Evolutionary conservation across 2,329 filamentous ascomycete species (phyloP).

Genomic region (Arthrobotrys conoides): DNA sequence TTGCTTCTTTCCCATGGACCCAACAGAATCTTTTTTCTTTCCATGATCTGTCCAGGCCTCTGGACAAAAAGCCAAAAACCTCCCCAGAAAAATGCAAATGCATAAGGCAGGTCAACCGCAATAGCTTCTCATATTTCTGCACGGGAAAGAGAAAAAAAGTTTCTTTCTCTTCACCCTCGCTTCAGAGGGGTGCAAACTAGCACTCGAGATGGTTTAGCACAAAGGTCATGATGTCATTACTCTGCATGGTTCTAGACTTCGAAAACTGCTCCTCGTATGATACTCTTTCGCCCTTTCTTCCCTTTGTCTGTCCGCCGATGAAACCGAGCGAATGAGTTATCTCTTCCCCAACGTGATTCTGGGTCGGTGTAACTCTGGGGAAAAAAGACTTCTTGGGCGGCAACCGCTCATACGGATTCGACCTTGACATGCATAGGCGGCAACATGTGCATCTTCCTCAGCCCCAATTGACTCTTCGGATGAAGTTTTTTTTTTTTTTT

Average conservation of each 20-base stretch:
- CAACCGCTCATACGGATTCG: not conserved
- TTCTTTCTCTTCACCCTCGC: constrained; percentile 3
- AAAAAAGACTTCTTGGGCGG: not conserved
- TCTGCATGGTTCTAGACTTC: constrained; percentile 6
- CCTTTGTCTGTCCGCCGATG: not conserved
- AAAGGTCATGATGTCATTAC: constrained; percentile 38
- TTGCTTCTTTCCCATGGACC: constrained; percentile 12
- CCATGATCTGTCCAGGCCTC: constrained; percentile 6
- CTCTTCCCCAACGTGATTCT: not conserved
- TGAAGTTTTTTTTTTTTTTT: constrained; percentile 3
- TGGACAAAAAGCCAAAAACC: not conserved
- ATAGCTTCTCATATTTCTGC: constrained; percentile 8
- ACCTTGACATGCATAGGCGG: not conserved
- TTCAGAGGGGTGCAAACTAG: not conserved
- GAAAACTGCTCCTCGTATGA: constrained; percentile 3
- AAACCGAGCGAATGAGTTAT: not conserved
- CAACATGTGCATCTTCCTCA: not conserved
- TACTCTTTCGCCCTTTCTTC: not conserved
- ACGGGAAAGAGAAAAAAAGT: not conserved
- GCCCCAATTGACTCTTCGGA: constrained; percentile 28
- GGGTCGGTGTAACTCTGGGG: constrained; percentile 9
- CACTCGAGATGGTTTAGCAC: not conserved
- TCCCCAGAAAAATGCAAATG: not conserved
- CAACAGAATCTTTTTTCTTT: constrained; percentile 25
- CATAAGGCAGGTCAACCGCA: constrained; percentile 31